Percentiles rank a stretch among this genome's conserved stretches.
These are phyloP conservation scores for Aspergillus luchuensis DNA, from an alignment of 2,329 filamentous ascomycete species.

Conservation along the genomic window DNA sequence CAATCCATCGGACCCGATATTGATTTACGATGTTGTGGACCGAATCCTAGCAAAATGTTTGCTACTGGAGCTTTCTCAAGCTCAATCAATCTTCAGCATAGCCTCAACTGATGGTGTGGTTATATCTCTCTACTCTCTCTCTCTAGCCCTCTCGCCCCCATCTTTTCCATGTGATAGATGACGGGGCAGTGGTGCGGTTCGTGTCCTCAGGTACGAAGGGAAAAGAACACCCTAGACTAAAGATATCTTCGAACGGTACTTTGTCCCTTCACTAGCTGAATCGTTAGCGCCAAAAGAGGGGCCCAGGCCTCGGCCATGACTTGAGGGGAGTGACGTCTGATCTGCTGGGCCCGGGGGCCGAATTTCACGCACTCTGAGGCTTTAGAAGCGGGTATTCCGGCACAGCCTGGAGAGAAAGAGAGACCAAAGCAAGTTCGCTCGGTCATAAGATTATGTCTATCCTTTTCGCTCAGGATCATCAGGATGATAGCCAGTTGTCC, in stretches of 20 bases:
- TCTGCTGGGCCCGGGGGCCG: background rate
- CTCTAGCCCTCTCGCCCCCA: background rate
- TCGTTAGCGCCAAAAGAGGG: slow-evolving; percentile 1
- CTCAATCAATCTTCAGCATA: too few species aligned
- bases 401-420: background rate
- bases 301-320: slow-evolving; percentile 6
- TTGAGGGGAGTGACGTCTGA: slow-evolving; percentile 16
- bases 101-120: too few species aligned
- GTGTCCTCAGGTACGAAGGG: background rate
- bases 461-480: background rate
- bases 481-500: background rate
- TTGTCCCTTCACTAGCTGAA: background rate
- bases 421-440: background rate
- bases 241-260: background rate
- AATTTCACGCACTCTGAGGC: slow-evolving; percentile 6
- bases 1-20: too few species aligned
- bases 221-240: background rate
- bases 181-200: too few species aligned
- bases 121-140: too few species aligned
- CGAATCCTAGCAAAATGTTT: too few species aligned
- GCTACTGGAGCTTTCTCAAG: too few species aligned
- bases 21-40: too few species aligned
- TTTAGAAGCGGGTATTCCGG: slow-evolving; percentile 3
- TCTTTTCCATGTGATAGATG: background rate
- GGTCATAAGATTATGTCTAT: slow-evolving; percentile 1